phyloP scores from a whole-genome alignment of 257 asterid genomes.

The Jacaranda mimosifolia region DNA sequence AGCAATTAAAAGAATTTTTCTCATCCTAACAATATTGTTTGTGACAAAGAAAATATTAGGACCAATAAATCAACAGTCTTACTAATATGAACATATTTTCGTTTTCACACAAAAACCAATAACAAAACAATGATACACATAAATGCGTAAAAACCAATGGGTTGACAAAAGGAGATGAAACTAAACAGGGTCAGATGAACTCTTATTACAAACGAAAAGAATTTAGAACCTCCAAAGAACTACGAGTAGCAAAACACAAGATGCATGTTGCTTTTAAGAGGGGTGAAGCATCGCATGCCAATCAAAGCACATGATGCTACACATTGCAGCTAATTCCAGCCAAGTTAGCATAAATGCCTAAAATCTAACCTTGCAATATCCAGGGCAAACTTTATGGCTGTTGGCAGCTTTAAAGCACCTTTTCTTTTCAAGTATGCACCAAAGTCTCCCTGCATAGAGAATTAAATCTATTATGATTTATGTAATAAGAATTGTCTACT shows the following conservation, averaged over 20 bases:
- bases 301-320: conserved; percentile 5
- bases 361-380: conserved; percentile 82
- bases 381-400: conserved; percentile 65
- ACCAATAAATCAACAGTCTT: too few relatives aligned
- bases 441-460: conserved; percentile 72
- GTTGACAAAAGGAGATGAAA: too few relatives aligned
- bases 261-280: conserved; percentile 17
- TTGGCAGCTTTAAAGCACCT: conserved; percentile 64
- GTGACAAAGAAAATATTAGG: too few relatives aligned
- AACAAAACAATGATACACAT: too few relatives aligned
- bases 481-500: conserved; percentile 6
- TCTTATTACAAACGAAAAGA: not conserved
- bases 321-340: conserved; percentile 11
- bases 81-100: too few relatives aligned
- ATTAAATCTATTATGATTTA: conserved; percentile 23
- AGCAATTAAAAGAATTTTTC: too few relatives aligned
- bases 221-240: conserved; percentile 6
- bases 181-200: not conserved
- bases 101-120: too few relatives aligned
- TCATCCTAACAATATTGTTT: too few relatives aligned
- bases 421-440: conserved; percentile 64
- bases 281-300: conserved; percentile 22
- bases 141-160: too few relatives aligned
- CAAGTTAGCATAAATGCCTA: conserved; percentile 2
- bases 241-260: conserved; percentile 4